These are phyloP conservation scores for Phyllosticta citrichinensis DNA, from an alignment of 2,329 filamentous ascomycete genomes.

Conservation along the genomic window DNA sequence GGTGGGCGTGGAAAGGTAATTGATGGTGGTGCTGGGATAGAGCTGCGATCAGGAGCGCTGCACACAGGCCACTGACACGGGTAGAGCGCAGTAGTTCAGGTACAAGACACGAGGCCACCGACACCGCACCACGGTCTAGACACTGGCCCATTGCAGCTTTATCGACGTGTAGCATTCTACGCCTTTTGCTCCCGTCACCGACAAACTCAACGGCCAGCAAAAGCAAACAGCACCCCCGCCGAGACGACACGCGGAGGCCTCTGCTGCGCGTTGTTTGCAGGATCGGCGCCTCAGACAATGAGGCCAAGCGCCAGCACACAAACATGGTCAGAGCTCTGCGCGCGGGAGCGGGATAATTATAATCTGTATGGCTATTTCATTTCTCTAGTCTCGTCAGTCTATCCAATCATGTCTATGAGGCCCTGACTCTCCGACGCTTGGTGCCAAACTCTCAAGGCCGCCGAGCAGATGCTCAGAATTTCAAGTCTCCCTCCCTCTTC, in stretches of 20 bases:
- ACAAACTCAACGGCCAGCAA: not conserved
- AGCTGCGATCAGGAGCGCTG: not conserved
- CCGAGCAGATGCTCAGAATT: too few species aligned
- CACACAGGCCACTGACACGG: not conserved
- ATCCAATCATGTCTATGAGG: not conserved
- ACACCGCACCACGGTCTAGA: not conserved
- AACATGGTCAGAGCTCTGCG: not conserved
- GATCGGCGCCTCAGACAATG: not conserved
- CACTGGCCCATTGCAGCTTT: not conserved
- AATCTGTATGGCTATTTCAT: not conserved
- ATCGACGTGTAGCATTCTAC: not conserved
- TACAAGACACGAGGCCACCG: not conserved
- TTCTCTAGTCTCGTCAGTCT: not conserved
- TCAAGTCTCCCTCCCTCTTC: not conserved
- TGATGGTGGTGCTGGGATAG: not conserved
- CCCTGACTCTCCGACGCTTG: too few species aligned
- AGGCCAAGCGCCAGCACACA: not conserved
- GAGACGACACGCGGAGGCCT: not conserved
- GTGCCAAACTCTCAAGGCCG: too few species aligned
- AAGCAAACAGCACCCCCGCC: not conserved
- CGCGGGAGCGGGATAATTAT: not conserved
- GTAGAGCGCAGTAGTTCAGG: not conserved
- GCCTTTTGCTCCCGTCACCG: not conserved
- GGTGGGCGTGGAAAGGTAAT: not conserved
- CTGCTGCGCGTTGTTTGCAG: not conserved